Conservation (phyloP, 2,329 filamentous ascomycete genomes). For the Madurella mycetomatis region DNA sequence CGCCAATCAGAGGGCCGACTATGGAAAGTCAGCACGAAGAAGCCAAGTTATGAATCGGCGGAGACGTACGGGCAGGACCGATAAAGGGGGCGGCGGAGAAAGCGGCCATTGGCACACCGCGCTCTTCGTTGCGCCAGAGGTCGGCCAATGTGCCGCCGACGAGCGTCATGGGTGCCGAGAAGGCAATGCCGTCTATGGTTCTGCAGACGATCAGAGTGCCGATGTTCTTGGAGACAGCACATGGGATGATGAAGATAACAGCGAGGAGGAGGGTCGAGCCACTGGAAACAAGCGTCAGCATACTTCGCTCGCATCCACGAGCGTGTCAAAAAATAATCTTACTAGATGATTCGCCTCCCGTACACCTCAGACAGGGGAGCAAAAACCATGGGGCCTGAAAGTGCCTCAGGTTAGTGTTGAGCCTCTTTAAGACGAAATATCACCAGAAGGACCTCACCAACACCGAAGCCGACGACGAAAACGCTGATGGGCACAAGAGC, state of each 20-base stretch:
- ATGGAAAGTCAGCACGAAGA: conserved; percentile 10
- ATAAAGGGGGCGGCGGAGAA: conserved; percentile 81
- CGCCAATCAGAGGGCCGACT: conserved; percentile 70
- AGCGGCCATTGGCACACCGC: conserved; percentile 81
- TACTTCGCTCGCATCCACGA: too few species aligned
- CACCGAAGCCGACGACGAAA: conserved; percentile 77
- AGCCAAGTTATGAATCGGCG: neutral
- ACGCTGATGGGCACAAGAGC: conserved; percentile 67
- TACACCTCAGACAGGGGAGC: conserved; percentile 73
- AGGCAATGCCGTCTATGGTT: conserved; percentile 75
- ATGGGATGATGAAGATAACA: conserved; percentile 75
- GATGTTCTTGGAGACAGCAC: conserved; percentile 72
- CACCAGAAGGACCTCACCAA: conserved; percentile 48
- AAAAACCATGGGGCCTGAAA: conserved; percentile 66
- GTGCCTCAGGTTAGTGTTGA: neutral
- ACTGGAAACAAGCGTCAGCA: conserved; percentile 26
- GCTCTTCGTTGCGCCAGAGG: conserved; percentile 78
- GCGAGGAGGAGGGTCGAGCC: conserved; percentile 63
- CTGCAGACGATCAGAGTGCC: conserved; percentile 71
- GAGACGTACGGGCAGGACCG: conserved; percentile 60
- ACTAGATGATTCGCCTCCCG: conserved; percentile 68
- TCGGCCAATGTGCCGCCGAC: conserved; percentile 80
- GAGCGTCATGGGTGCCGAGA: conserved; percentile 81
- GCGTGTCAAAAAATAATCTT: conserved; percentile 20
- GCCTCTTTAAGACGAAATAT: neutral